Evolutionary conservation across 2,329 filamentous ascomycete genomes (phyloP), one percentile per base, ranked within the genome.

Genomic region (Boeremia lycopersici): DNA sequence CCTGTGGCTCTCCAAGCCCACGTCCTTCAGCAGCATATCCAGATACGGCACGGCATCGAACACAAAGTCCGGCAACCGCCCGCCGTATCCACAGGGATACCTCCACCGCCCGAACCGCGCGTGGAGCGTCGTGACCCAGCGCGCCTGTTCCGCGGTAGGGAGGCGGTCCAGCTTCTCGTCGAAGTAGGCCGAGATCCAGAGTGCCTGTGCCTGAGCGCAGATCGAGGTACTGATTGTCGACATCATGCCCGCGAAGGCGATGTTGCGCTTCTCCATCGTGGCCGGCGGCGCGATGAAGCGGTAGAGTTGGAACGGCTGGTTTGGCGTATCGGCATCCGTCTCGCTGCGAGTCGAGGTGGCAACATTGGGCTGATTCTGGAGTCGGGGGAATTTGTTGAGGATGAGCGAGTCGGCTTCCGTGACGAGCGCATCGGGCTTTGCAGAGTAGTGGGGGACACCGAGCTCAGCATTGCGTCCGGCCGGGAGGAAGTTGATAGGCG

Each of bases 41-140:
- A 91, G 70, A 66, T 91, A 95, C 4, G 89, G 89, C 48, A 93
- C 70, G 0, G 83, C 83, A 71, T 95, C 90, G 66, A 93, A 93
- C 15, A 90, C 86, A 60, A 92, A 87, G 69, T 90, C 89, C 0
- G 87, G 87, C 53, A 82, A 79, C 66, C 79, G 81, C 34, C 77
- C 78, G 1, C 88, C 88, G 65, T 85, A 86, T 0, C 88, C 89
- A 3, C 78, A 81, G 1, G 87, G 85, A 63, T 89, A 89, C 40
- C 53, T 52, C 53, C 53, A 57, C 17, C 43, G 36, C 11, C 53
- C 53, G 17, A 57, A 25, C 89, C 81, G 82, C 87, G 88, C 60
- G 81, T 85, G 4, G 87, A 87, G 69, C 88, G 93, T 33, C 0
- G 87, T 71, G 29, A 76, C 66, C 36, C 66, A 61, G 17, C 53